Evolutionary conservation across 73 alveolate species (phyloP).

Genomic region (Paramecium tetraurelia): DNA sequence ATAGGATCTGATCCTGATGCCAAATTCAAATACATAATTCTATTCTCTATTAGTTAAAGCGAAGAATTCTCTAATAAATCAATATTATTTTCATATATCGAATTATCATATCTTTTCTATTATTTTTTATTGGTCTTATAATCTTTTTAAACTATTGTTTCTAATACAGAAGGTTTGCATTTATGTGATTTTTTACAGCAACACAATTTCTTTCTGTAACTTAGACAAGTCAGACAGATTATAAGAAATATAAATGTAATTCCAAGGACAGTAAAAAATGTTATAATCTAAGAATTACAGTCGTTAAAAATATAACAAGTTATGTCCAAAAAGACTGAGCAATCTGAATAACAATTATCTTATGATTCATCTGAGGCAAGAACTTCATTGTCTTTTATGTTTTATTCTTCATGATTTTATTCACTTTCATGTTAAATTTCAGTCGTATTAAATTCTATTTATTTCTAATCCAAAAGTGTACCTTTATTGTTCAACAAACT

Average conservation of each 20-base stretch:
- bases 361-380: neutral
- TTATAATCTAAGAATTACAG: neutral
- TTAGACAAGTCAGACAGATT: neutral
- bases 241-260: neutral
- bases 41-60: neutral
- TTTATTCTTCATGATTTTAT: neutral
- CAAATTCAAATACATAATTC: constrained; percentile 4
- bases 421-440: neutral
- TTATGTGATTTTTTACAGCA: neutral
- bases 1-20: neutral
- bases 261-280: neutral
- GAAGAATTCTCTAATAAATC: neutral
- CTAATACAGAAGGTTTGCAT: neutral
- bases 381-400: neutral
- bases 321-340: constrained; percentile 3
- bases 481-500: constrained; percentile 19
- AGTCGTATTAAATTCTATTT: constrained; percentile 6
- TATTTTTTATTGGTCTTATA: neutral
- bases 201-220: neutral
- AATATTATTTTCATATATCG: neutral
- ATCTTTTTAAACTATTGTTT: neutral
- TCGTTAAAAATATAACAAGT: neutral
- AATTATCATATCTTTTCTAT: neutral
- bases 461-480: neutral
- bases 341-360: neutral